A percentile compares a stretch with the other conserved stretches of the same genome.
Conservation (phyloP, 169 alveolate genomes). For the Plasmodium relictum region DNA sequence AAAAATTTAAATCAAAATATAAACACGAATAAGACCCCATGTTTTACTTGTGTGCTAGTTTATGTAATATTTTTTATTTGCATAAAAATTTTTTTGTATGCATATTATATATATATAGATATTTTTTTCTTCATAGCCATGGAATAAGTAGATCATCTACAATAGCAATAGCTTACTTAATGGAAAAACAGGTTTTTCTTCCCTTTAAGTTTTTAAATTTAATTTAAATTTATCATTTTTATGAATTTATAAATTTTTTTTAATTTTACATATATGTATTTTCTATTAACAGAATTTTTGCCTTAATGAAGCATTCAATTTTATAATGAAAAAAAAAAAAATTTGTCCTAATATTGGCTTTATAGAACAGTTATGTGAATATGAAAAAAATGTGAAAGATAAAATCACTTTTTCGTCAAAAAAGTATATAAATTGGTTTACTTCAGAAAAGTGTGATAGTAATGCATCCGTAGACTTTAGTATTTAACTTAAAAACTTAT, state of each 20-base stretch:
- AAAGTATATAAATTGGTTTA: slow-evolving; percentile 81
- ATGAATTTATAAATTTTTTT: background rate
- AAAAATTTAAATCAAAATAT: background rate
- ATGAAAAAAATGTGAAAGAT: slow-evolving; percentile 67
- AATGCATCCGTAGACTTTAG: slow-evolving; percentile 77
- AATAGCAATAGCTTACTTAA: slow-evolving; percentile 77
- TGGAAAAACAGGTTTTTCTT: slow-evolving; percentile 75
- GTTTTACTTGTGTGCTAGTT: background rate
- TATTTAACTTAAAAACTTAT: background rate
- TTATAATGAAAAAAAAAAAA: slow-evolving; percentile 71
- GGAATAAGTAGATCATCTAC: slow-evolving; percentile 82
- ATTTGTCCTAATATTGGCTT: slow-evolving; percentile 82
- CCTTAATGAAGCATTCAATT: slow-evolving; percentile 79
- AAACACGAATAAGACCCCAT: background rate
- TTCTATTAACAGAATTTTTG: slow-evolving; percentile 45
- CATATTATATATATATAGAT: background rate
- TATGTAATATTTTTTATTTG: background rate
- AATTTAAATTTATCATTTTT: slow-evolving; percentile 8
- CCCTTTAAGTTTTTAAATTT: background rate
- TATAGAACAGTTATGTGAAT: slow-evolving; percentile 82
- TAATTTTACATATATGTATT: background rate
- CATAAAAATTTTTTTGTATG: background rate
- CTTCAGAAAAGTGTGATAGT: slow-evolving; percentile 65
- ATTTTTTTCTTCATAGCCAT: slow-evolving; percentile 60
- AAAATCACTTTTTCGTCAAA: slow-evolving; percentile 57